Conservation (phyloP, 805 yeast genomes). For the Kodamaea lidongshanica region DNA sequence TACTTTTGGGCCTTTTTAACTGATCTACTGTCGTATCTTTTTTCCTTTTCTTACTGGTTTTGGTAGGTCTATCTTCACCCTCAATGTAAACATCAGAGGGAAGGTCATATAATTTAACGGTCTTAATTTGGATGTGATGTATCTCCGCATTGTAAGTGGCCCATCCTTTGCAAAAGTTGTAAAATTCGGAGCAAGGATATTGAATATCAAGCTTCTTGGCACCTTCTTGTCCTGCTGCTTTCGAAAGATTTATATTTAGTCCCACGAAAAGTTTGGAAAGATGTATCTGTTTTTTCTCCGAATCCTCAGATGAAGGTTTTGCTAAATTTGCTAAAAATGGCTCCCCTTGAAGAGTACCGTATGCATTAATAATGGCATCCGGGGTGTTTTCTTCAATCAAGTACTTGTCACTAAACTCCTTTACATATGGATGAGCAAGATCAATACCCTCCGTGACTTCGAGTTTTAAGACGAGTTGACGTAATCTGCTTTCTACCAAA, state of each 20-base stretch:
- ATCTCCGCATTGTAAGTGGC: conserved; percentile 55
- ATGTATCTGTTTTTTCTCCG: conserved; percentile 35
- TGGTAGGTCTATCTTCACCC: conserved; percentile 71
- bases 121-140: conserved; percentile 59
- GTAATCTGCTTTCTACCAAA: conserved; percentile 79
- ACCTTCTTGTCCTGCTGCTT: conserved; percentile 35
- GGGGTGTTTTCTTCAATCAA: conserved; percentile 44
- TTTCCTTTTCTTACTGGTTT: conserved; percentile 34
- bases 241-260: conserved; percentile 44
- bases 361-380: conserved; percentile 52
- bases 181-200: conserved; percentile 86
- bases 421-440: conserved; percentile 86
- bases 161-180: conserved; percentile 71
- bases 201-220: conserved; percentile 74
- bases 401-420: conserved; percentile 57
- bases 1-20: conserved; percentile 3
- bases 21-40: conserved; percentile 2
- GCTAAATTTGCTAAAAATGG: conserved; percentile 21
- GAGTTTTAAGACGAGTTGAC: conserved; percentile 75
- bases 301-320: not conserved
- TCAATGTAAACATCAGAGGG: conserved; percentile 77
- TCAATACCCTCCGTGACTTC: conserved; percentile 71
- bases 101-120: conserved; percentile 69
- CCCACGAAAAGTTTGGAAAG: conserved; percentile 80
- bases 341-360: conserved; percentile 57